These are phyloP conservation scores for Gautieria morchelliformis DNA, from an alignment of 768 basidiomycete species.

Conservation along the genomic window DNA sequence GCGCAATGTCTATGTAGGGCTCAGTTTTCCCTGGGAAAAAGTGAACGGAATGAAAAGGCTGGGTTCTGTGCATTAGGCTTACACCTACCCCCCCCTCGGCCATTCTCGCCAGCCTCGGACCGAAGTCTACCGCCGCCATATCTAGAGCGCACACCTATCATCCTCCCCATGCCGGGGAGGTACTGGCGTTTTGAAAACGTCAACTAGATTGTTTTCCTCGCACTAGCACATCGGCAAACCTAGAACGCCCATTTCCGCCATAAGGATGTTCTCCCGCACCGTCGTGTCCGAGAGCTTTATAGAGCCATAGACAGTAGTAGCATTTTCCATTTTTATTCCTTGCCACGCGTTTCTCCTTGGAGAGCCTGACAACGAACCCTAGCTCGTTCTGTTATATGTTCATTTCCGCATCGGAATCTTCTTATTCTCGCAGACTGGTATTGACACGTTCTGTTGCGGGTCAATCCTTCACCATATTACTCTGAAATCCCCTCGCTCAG, in stretches of 20 bases:
- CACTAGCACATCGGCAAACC: neutral
- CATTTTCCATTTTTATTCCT: too few relatives aligned
- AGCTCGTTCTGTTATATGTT: too few relatives aligned
- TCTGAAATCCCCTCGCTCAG: too few relatives aligned
- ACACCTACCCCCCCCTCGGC: neutral
- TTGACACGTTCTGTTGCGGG: too few relatives aligned
- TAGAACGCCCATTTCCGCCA: neutral
- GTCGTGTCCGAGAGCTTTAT: too few relatives aligned
- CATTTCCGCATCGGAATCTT: too few relatives aligned
- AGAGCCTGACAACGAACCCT: too few relatives aligned
- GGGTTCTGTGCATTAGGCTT: conserved; percentile 1
- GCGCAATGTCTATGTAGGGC: neutral
- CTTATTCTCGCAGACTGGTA: too few relatives aligned
- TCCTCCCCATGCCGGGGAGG: conserved; percentile 1
- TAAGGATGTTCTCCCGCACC: too few relatives aligned
- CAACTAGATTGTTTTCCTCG: neutral
- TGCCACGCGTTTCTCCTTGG: too few relatives aligned
- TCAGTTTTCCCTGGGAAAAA: neutral
- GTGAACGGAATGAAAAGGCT: neutral
- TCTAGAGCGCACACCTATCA: conserved; percentile 4
- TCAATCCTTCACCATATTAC: too few relatives aligned
- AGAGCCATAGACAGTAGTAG: too few relatives aligned
- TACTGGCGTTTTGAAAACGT: conserved; percentile 8
- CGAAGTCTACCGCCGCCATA: neutral
- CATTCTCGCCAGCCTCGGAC: neutral